Conservation (phyloP, 345 rosid species). For the Citrus mangshanensis region DNA sequence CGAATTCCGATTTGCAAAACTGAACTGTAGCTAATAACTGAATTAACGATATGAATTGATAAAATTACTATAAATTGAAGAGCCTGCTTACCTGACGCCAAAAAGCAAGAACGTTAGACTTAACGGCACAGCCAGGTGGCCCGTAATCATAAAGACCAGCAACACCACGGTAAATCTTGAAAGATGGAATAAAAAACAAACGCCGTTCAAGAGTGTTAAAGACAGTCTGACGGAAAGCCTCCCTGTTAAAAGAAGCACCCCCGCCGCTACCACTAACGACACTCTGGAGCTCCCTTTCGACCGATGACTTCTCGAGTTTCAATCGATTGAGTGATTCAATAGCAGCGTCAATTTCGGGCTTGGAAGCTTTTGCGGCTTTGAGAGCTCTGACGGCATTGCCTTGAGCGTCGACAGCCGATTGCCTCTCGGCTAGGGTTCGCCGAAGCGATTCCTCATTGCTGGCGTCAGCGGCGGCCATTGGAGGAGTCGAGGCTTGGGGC, state of each 20-base stretch:
- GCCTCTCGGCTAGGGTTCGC: conserved; percentile 51
- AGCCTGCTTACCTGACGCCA: conserved; percentile 79
- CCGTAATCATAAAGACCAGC: conserved; percentile 95
- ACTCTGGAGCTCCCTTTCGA: conserved; percentile 72
- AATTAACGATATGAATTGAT: neutral
- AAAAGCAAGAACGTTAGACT: conserved; percentile 76
- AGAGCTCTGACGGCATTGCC: conserved; percentile 76
- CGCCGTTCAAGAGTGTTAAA: conserved; percentile 80
- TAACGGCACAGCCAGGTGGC: conserved; percentile 88
- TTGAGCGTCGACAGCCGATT: conserved; percentile 61
- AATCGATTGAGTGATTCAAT: conserved; percentile 55
- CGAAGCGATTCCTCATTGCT: conserved; percentile 64
- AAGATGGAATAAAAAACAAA: conserved; percentile 76
- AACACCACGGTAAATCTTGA: conserved; percentile 86
- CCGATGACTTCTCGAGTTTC: conserved; percentile 66
- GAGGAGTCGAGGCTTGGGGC: neutral
- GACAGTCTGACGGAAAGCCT: conserved; percentile 74
- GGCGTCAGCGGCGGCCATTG: conserved; percentile 53
- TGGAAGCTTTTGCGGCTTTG: conserved; percentile 57
- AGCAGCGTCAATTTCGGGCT: conserved; percentile 67
- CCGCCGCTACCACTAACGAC: conserved; percentile 42
- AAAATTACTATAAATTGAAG: neutral
- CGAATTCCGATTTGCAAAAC: neutral
- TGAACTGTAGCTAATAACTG: neutral
- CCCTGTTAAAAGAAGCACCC: conserved; percentile 44